These are phyloP conservation scores for Saccharomycopsis hybrid DNA, from an alignment of 1,139 yeast species.

Conservation along the genomic window DNA sequence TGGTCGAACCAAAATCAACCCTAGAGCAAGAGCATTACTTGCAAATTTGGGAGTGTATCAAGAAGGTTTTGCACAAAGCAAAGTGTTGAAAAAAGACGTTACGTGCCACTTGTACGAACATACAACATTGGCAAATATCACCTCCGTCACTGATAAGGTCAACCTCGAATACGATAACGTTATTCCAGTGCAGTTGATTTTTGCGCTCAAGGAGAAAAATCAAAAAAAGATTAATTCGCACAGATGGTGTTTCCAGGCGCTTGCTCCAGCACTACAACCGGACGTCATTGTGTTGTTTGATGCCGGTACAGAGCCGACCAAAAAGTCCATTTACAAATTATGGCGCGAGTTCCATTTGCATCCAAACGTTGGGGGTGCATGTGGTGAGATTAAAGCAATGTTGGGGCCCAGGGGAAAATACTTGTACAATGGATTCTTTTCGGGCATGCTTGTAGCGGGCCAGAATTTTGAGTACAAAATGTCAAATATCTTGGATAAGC, in stretches of 20 bases:
- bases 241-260: constrained; percentile 95
- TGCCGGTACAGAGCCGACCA: constrained; percentile 94
- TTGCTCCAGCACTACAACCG: constrained; percentile 82
- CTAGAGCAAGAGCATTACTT: constrained; percentile 72
- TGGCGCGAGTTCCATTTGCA: constrained; percentile 89
- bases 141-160: constrained; percentile 62
- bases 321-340: constrained; percentile 71
- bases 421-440: constrained; percentile 54
- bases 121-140: constrained; percentile 57
- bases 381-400: constrained; percentile 91
- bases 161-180: constrained; percentile 29
- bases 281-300: constrained; percentile 79
- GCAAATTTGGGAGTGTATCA: constrained; percentile 95
- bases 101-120: constrained; percentile 92
- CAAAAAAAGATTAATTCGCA: constrained; percentile 92
- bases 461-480: constrained; percentile 91
- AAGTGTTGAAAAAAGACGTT: constrained; percentile 80
- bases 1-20: constrained; percentile 88
- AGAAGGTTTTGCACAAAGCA: constrained; percentile 89
- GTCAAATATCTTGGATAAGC: constrained; percentile 87
- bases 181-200: constrained; percentile 84
- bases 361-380: constrained; percentile 89
- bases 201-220: constrained; percentile 83
- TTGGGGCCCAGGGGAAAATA: constrained; percentile 70
- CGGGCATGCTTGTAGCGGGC: constrained; percentile 58